These are phyloP conservation scores for Yamadazyma blattariae DNA, from an alignment of 1,139 yeast species.

Conservation along the genomic window DNA sequence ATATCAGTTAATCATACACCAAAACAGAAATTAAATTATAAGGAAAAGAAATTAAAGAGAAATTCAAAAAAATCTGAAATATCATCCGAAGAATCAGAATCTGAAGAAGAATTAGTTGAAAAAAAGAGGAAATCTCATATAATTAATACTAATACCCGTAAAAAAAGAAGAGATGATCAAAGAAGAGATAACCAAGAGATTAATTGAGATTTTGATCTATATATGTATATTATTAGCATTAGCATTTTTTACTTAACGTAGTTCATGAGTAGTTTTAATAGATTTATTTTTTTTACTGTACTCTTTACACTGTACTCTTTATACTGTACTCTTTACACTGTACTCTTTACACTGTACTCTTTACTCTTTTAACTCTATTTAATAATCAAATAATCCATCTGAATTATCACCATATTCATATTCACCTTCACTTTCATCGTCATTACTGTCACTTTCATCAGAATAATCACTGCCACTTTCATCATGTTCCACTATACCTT, in stretches of 20 bases:
- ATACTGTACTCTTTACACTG: no score
- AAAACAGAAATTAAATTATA: no score
- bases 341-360: no score
- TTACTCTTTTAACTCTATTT: no score
- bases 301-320: no score
- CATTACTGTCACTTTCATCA: constrained; percentile 27
- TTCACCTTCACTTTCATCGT: constrained; percentile 29
- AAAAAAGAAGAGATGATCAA: constrained; percentile 5
- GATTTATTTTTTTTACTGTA: no score
- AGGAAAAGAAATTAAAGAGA: background rate
- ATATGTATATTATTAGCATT: no score
- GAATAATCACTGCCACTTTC: constrained; percentile 18
- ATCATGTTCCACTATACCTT: constrained; percentile 42
- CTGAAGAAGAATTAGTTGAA: constrained; percentile 6
- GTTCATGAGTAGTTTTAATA: no score
- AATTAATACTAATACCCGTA: background rate
- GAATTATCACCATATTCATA: constrained; percentile 51
- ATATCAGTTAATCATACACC: constrained; percentile 31
- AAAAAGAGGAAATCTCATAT: constrained; percentile 5
- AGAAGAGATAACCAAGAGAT: no score
- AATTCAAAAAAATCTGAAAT: background rate
- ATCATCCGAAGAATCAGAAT: background rate
- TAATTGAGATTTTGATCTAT: no score
- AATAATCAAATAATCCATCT: constrained; percentile 44
- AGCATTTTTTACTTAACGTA: no score